Base-by-base conservation (phyloP, 306 rosid genomes). In the barrel medic (Medicago truncatula) region DNA sequence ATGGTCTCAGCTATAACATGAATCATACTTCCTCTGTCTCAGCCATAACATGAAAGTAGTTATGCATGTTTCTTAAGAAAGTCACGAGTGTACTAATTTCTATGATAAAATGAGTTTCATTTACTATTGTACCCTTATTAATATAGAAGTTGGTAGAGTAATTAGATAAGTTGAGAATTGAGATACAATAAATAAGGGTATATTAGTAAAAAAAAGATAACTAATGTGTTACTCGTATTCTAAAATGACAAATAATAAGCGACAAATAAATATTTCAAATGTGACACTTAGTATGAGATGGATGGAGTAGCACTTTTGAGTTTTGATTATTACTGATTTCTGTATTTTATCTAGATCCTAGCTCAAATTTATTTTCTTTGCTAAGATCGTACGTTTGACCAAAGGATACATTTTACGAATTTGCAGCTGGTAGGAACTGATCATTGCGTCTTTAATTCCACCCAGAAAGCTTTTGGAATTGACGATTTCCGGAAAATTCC, bases 401-500 rank as follows among this genome's bases (percentile, higher is more conserved):
- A 40, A 65, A 20, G 17, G 62, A 2, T 36, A 18, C 75, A 14
- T 82, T 83, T 64, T 67, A 17, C 75, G 58, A 82, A 36, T 83
- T 76, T 85, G 84, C 97, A 94, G 98, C 89, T 94, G 69, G 95
- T 94, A 73, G 97, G 98, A 80, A 90, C 98, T 6, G 97, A 94
- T 78, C 98, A 92, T 74, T 92, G 96, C 80, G 50, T 79, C 78
- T 90, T 88, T 80, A 94, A 92, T 69, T 94, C 98, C 65, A 90
- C 93, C 70, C 98, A 94, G 47, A 91, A 94, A 78, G 85, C 95
- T 79, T 54, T 90, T 41, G 98, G 98, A 83, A 86, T 94, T 56
- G 90, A 90, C 67, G 97, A 94, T 82, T 94, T 94, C 80, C 89
- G 88, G 74, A 88, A 87, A 80, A 94, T 94, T 85, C 98, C 98